Conservation (phyloP, 495 filamentous ascomycete species). For the Penicillium antarcticum region DNA sequence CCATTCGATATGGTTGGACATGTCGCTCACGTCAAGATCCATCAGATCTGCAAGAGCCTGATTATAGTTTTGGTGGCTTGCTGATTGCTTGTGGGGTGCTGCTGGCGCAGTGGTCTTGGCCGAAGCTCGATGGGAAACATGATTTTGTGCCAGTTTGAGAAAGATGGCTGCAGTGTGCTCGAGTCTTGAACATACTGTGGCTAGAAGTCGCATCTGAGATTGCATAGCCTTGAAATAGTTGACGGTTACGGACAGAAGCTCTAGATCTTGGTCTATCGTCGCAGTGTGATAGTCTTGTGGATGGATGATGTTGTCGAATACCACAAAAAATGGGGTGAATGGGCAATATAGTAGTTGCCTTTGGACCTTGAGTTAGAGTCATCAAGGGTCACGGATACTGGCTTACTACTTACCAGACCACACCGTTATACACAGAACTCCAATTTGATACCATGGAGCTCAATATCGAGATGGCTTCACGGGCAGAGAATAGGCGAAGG, state of each 20-base stretch:
- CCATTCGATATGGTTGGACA: conserved; percentile 3
- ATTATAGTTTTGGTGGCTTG: too few relatives aligned
- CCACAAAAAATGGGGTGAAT: conserved; percentile 18
- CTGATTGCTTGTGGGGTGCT: too few relatives aligned
- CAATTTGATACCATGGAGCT: conserved; percentile 14
- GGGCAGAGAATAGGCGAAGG: conserved; percentile 7
- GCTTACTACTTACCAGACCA: conserved; percentile 11
- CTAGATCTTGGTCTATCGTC: conserved; percentile 4
- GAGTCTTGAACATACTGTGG: conserved; percentile 6
- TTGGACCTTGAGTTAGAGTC: not conserved
- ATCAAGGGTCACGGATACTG: too few relatives aligned
- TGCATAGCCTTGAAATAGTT: conserved; percentile 7
- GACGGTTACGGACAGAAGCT: not conserved
- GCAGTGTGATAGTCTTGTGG: not conserved
- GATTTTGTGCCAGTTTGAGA: conserved; percentile 8
- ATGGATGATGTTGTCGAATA: conserved; percentile 12
- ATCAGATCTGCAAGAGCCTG: not conserved
- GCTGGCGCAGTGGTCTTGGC: too few relatives aligned
- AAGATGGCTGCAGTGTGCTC: conserved; percentile 10
- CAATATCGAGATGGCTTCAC: conserved; percentile 10
- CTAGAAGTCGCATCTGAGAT: conserved; percentile 6
- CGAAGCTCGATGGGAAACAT: not conserved
- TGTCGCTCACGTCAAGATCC: not conserved
- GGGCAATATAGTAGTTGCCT: conserved; percentile 23
- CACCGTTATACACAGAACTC: conserved; percentile 18